Evolutionary conservation across 2,329 filamentous ascomycete species (phyloP).

Genomic region (Magnaporthiopsis rhizophila): DNA sequence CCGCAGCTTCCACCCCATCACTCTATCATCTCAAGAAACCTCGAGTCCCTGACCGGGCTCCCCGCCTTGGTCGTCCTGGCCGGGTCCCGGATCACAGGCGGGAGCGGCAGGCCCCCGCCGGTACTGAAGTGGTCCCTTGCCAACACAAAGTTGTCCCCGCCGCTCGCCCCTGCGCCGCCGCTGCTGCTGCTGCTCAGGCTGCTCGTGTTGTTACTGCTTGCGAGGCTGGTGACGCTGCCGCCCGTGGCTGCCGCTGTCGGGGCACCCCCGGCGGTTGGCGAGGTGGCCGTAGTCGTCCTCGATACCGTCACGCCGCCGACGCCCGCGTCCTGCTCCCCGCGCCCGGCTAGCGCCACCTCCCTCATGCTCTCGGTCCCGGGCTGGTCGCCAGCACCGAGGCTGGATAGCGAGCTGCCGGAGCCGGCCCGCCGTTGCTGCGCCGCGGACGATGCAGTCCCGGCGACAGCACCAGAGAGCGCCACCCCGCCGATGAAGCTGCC

Average conservation of each 20-base stretch:
- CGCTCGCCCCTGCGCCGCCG: neutral
- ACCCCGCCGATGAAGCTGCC: constrained; percentile 33
- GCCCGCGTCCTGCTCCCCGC: constrained; percentile 9
- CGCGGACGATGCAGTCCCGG: constrained; percentile 24
- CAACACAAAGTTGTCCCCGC: constrained; percentile 14
- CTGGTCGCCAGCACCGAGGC: neutral
- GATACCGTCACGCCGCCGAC: neutral
- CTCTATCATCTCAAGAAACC: constrained; percentile 42
- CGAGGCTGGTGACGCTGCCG: constrained; percentile 7
- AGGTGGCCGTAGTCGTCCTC: neutral
- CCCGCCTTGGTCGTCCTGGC: constrained; percentile 17
- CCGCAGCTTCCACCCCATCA: no score
- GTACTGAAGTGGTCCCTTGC: constrained; percentile 15
- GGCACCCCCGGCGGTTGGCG: neutral
- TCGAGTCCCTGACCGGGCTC: constrained; percentile 39
- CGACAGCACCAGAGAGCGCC: constrained; percentile 23
- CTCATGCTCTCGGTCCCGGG: constrained; percentile 18
- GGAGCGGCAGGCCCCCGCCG: constrained; percentile 10
- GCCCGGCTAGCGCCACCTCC: constrained; percentile 24
- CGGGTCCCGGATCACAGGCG: constrained; percentile 17
- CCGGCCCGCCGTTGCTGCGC: constrained; percentile 11
- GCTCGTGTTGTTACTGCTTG: constrained; percentile 4
- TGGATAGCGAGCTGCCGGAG: neutral
- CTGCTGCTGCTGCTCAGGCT: constrained; percentile 5
- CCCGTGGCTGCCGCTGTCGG: neutral